phyloP scores from a whole-genome alignment of 352 stramenopile genomes.

The Globisporangium heterothallicum region DNA sequence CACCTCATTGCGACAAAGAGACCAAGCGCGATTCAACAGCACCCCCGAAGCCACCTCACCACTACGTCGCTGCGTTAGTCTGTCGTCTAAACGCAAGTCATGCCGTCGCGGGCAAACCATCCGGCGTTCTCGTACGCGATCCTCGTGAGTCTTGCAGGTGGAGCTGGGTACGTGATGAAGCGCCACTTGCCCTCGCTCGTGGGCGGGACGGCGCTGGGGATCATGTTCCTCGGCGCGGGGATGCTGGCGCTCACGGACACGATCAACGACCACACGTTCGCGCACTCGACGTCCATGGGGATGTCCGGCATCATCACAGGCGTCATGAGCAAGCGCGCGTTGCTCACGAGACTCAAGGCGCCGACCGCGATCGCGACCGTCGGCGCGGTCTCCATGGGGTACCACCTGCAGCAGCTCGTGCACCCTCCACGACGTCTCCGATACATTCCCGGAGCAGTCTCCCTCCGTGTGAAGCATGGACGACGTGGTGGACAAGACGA shows the following conservation, averaged over 20 bases:
- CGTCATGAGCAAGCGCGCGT: conserved; percentile 48
- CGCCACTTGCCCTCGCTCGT: conserved; percentile 61
- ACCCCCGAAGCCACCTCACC: no score
- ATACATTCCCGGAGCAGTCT: conserved; percentile 43
- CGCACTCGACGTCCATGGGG: conserved; percentile 53
- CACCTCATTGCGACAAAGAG: no score
- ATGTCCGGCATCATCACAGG: conserved; percentile 68
- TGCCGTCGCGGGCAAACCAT: conserved; percentile 19
- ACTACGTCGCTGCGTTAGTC: no score
- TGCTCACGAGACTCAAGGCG: conserved; percentile 35
- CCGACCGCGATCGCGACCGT: conserved; percentile 41
- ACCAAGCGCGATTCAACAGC: no score
- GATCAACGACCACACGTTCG: conserved; percentile 69
- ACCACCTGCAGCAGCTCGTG: conserved; percentile 63
- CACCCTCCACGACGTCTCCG: conserved; percentile 48
- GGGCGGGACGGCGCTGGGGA: conserved; percentile 48
- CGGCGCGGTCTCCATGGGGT: conserved; percentile 53
- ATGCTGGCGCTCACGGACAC: conserved; percentile 62
- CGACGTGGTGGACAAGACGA: not conserved
- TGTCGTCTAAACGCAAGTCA: not conserved
- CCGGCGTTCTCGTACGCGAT: conserved; percentile 72
- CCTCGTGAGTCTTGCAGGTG: conserved; percentile 54
- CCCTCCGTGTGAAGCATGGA: not conserved
- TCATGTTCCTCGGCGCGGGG: conserved; percentile 61
- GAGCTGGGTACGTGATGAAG: conserved; percentile 57